Base-by-base conservation (phyloP, 2,329 filamentous ascomycete species). In the Cercospora sojina region DNA sequence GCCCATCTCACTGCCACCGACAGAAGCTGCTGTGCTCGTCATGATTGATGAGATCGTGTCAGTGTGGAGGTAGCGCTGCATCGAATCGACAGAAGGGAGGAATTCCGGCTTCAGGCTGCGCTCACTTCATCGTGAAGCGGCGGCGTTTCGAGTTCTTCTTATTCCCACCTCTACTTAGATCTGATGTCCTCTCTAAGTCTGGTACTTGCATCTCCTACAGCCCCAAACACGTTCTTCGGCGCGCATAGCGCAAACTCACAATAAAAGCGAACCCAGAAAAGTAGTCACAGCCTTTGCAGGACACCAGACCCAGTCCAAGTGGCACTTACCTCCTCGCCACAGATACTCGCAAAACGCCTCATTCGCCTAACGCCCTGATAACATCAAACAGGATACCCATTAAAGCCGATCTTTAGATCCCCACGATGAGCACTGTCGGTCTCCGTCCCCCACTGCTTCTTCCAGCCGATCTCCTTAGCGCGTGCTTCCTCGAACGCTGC, bases 371-470 rank as follows among this genome's bases (percentile, higher is more conserved):
- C 74, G 74, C 74, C 74, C 74, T 65, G 67, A 76, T 71, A 60
- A 75, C 73, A 69, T 75, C 72, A 84, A 72, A 84, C 81, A 53
- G 82, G 82, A 76, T 83, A 82, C 67, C 82, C 82, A 59, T 78
- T 78, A 70, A 82, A 81, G 32, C 81, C 81, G 64, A 84, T 82
- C 74, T 79, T 80, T 64, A 83, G 77, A 66, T 78, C 78, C 25
- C 77, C 79, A 59, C 84, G 75, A 29, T 77, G 75, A 35, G 83
- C 84, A 74, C 87, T 86, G 9, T 83, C 79, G 38, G 78, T 82
- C 79, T 97, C 93, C 5, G 86, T 84, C 16, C 86, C 86, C 92
- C 93, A 97, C 69, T 84, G 85, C 32, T 79, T 82, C 77, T 91
- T 91, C 91, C 93, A 98, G 62, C 85, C 80, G 67, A 80, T 78